Evolutionary conservation across 257 asterid species (phyloP), one percentile per base, ranked within the genome.

Genomic region (Rauvolfia tetraphylla): DNA sequence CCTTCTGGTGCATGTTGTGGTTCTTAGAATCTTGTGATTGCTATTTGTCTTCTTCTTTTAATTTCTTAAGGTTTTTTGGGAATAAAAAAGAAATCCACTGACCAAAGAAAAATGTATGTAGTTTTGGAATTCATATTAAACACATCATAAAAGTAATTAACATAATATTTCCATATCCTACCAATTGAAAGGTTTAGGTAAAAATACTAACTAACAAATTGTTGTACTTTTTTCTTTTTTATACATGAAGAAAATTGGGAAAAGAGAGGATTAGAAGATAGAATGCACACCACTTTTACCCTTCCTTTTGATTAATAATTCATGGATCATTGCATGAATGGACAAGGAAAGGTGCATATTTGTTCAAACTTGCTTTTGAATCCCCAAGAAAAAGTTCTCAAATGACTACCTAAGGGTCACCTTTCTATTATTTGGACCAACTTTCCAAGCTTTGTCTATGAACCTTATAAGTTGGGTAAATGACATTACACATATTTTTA

Each of bases 281-380:
- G 22, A 7, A 71, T 4, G 10, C 73, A 12, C n/a, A 3, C 7
- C 13, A 25, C 74, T 71, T 71, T 22, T 51, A 20, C 54, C 18
- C 53, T 62, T n/a, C 31, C 53, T 58, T 73, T 74, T 36, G 53
- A 63, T 38, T 18, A 74, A 58, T 74, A 38, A 74, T 58, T 73
- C 68, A 41, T 56, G 44, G 68, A 36, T 73, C 68, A n/a, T 36
- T 73, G 56, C 69, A 73, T 57, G 77, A 11, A 41, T 39, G 48
- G 20, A 12, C 58, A 57, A 74, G 17, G 41, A 74, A 58, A 59
- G 57, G 20, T 58, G 5, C 4, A 39, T 39, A 57, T 27, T 11
- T 41, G 39, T 41, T 39, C 58, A 74, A 74, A 61, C 49, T 4
- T 42, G 53, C 78, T 34, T 42, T 57, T 57, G 76, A 54, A 54